Conservation (phyloP, 495 filamentous ascomycete species). For the Haplographium delicatum region DNA sequence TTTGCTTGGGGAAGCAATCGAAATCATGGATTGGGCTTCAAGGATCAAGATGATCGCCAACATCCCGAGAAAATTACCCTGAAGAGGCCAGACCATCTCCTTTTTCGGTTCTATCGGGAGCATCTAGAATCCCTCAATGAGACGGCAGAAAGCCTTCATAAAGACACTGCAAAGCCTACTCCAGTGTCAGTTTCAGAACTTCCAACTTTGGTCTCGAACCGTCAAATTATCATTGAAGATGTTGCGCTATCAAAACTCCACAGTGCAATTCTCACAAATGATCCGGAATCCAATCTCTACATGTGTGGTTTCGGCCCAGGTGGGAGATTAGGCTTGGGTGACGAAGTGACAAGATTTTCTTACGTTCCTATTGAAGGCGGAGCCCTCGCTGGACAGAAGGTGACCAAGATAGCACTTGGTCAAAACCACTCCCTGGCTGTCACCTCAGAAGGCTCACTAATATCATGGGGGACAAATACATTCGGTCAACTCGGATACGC, state of each 20-base stretch:
- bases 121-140: conserved; percentile 35
- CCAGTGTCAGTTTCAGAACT: conserved; percentile 44
- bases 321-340: conserved; percentile 83
- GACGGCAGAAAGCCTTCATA: not conserved
- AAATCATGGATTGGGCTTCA: conserved; percentile 86
- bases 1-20: conserved; percentile 95
- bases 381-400: conserved; percentile 61
- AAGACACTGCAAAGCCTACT: conserved; percentile 23
- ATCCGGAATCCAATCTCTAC: conserved; percentile 87
- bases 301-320: conserved; percentile 89
- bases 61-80: conserved; percentile 79
- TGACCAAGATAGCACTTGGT: conserved; percentile 71
- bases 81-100: conserved; percentile 73
- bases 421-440: conserved; percentile 88
- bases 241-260: conserved; percentile 86
- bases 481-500: conserved; percentile 83
- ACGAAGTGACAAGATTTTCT: conserved; percentile 79
- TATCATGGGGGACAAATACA: conserved; percentile 89
- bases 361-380: conserved; percentile 76
- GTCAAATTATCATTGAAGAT: conserved; percentile 66
- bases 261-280: conserved; percentile 83
- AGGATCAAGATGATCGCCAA: conserved; percentile 88
- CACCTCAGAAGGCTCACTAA: conserved; percentile 73
- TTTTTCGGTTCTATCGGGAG: conserved; percentile 62
- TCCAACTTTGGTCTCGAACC: conserved; percentile 62